These are phyloP conservation scores for Thelonectria discophora DNA, from an alignment of 2,329 filamentous ascomycete species.

Conservation along the genomic window DNA sequence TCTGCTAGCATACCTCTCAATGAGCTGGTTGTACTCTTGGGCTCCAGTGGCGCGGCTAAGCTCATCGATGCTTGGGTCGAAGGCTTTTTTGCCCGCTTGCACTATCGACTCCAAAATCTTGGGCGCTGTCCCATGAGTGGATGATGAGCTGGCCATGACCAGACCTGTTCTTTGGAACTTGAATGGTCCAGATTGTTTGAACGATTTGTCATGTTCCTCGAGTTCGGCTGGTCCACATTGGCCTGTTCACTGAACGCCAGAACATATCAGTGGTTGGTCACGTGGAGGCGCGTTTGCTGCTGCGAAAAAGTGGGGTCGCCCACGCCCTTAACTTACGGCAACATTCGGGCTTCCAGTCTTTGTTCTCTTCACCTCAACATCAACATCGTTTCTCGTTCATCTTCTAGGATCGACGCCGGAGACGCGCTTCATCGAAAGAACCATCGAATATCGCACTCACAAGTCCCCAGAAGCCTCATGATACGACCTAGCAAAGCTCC, in stretches of 20 bases:
- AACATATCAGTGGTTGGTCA: slow-evolving; percentile 28
- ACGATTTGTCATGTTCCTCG: no score
- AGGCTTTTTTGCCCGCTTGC: slow-evolving; percentile 58
- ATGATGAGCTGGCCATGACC: slow-evolving; percentile 43
- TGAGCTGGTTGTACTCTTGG: slow-evolving; percentile 55
- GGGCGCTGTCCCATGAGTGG: slow-evolving; percentile 32
- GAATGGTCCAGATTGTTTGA: neutral
- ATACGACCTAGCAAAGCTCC: slow-evolving; percentile 51
- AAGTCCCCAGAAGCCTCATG: slow-evolving; percentile 23
- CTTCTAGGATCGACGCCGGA: slow-evolving; percentile 32
- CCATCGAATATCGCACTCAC: slow-evolving; percentile 28
- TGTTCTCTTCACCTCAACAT: slow-evolving; percentile 28
- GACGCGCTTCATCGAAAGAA: slow-evolving; percentile 23
- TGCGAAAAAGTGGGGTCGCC: slow-evolving; percentile 19
- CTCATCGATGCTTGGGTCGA: slow-evolving; percentile 53
- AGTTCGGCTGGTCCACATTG: slow-evolving; percentile 26
- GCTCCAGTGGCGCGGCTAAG: slow-evolving; percentile 47
- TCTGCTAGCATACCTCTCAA: slow-evolving; percentile 55
- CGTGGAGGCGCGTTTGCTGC: slow-evolving; percentile 36
- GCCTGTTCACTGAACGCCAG: slow-evolving; percentile 37
- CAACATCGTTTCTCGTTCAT: slow-evolving; percentile 27
- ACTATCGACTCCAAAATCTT: slow-evolving; percentile 49
- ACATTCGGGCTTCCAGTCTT: slow-evolving; percentile 1
- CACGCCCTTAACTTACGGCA: slow-evolving; percentile 15
- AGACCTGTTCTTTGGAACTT: slow-evolving; percentile 13